phyloP scores from a whole-genome alignment of 2,329 filamentous ascomycete species.

The Phyllosticta citrichinensis region DNA sequence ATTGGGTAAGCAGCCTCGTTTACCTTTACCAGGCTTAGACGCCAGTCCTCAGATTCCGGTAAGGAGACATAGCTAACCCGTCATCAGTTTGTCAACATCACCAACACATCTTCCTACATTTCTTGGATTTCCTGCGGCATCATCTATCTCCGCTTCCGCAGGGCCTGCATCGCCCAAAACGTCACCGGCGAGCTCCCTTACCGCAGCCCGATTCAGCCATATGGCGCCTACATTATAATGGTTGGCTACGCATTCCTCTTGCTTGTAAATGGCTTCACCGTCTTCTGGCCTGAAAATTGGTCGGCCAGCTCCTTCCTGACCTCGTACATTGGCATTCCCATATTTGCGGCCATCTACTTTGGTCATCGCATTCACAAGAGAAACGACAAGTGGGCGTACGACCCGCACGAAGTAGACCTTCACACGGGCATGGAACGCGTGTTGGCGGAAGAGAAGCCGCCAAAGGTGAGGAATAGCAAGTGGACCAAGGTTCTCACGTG shows the following conservation, averaged over 20 bases:
- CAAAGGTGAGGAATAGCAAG: constrained; percentile 14
- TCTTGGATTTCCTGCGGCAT: constrained; percentile 46
- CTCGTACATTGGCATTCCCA: constrained; percentile 53
- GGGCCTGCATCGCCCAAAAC: constrained; percentile 45
- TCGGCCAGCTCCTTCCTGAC: constrained; percentile 54
- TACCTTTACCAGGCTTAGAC: no score
- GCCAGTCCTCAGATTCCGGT: no score
- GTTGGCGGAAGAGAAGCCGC: constrained; percentile 24
- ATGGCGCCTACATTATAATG: constrained; percentile 52
- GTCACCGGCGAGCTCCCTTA: constrained; percentile 43
- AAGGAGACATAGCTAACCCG: not conserved
- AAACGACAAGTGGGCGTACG: constrained; percentile 42
- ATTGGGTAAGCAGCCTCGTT: constrained; percentile 57
- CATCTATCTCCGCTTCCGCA: constrained; percentile 50
- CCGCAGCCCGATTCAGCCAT: constrained; percentile 48
- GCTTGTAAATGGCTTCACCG: constrained; percentile 65
- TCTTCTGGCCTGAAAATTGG: constrained; percentile 60
- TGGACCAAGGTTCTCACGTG: constrained; percentile 19
- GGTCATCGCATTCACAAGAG: constrained; percentile 39
- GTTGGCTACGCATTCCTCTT: constrained; percentile 51
- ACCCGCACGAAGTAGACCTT: constrained; percentile 43
- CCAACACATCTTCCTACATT: constrained; percentile 45
- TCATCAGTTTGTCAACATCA: constrained; percentile 45
- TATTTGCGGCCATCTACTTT: constrained; percentile 46
- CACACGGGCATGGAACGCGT: constrained; percentile 30